Conservation (phyloP, 768 basidiomycete genomes). For the Termitomyces eurrhizus region DNA sequence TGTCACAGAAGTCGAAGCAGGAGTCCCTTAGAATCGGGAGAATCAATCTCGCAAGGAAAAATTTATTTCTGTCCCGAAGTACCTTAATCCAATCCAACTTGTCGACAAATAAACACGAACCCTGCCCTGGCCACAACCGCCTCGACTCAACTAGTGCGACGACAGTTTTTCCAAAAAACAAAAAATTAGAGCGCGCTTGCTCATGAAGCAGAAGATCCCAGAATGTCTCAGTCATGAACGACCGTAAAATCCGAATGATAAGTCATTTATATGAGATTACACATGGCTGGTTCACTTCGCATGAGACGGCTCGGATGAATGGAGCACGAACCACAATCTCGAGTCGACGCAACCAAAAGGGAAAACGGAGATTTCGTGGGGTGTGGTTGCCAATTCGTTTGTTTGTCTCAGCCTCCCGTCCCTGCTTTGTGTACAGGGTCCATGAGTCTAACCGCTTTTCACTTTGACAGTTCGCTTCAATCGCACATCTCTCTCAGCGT, state of each 20-base stretch:
- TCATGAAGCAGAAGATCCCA: background rate
- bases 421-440: constrained; percentile 3
- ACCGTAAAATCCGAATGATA: no score
- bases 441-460: constrained; percentile 13
- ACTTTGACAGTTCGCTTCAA: background rate
- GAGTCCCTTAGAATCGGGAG: background rate
- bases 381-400: background rate
- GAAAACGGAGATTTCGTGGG: constrained; percentile 1
- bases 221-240: background rate
- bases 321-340: background rate
- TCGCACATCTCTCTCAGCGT: background rate
- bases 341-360: background rate
- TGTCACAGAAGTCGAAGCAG: constrained; percentile 1
- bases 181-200: background rate
- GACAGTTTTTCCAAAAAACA: background rate
- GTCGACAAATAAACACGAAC: background rate
- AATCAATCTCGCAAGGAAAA: background rate
- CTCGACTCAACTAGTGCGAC: background rate
- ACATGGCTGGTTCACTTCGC: background rate
- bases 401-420: background rate
- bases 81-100: background rate
- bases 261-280: background rate
- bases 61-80: background rate
- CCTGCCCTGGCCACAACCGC: background rate
- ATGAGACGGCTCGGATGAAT: background rate